phyloP scores from a whole-genome alignment of 192 early-diverging fungal species.

The Thamnidium elegans region DNA sequence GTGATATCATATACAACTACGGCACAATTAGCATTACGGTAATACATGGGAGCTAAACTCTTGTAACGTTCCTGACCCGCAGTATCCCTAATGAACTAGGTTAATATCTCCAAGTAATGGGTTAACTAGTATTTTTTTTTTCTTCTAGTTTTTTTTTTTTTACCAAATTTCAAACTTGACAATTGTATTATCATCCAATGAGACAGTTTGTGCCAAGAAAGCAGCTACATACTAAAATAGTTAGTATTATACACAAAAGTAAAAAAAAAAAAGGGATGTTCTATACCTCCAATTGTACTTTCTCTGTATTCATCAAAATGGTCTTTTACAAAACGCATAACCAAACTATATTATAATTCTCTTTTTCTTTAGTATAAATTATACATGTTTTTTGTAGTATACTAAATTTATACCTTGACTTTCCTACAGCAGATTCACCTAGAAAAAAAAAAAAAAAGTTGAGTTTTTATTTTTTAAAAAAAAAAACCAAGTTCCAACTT shows the following conservation, averaged over 20 bases:
- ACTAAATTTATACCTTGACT: slow-evolving; percentile 53
- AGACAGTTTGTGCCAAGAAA: slow-evolving; percentile 77
- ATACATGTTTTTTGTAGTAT: neutral
- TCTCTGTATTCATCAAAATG: slow-evolving; percentile 93
- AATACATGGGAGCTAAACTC: slow-evolving; percentile 75
- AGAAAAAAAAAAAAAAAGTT: neutral
- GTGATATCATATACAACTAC: slow-evolving; percentile 78
- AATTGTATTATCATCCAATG: slow-evolving; percentile 81
- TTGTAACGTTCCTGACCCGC: slow-evolving; percentile 74
- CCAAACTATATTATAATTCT: slow-evolving; percentile 54
- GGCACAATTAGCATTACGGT: slow-evolving; percentile 68
- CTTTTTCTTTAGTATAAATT: neutral
- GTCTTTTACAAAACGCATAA: slow-evolving; percentile 88
- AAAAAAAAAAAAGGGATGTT: neutral
- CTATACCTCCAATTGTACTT: slow-evolving; percentile 81
- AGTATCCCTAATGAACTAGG: slow-evolving; percentile 52
- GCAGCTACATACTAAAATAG: slow-evolving; percentile 42
- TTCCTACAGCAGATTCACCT: slow-evolving; percentile 67
- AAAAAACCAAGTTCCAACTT: neutral
- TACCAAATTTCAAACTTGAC: slow-evolving; percentile 95
- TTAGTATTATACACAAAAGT: neutral
- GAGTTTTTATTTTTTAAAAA: neutral
- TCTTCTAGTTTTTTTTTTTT: neutral
- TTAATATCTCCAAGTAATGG: neutral
- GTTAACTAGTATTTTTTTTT: neutral